phyloP scores from a whole-genome alignment of 1,284 basidiomycete genomes.

The Violaceomyces palustris region DNA sequence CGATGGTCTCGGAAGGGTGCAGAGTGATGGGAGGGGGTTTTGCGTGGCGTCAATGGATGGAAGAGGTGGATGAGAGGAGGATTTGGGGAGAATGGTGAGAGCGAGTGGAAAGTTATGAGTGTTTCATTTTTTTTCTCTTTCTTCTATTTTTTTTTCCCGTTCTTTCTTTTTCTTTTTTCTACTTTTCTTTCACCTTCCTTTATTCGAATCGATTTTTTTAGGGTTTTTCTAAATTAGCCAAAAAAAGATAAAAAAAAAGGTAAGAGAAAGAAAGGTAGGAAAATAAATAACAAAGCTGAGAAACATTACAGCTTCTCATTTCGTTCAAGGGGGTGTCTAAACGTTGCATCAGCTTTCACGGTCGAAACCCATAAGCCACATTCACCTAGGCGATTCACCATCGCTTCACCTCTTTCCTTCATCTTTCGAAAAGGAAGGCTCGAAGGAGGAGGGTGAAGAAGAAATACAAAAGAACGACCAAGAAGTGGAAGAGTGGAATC shows the following conservation, averaged over 20 bases:
- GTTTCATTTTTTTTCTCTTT: not conserved
- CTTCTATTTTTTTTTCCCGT: not conserved
- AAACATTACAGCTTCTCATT: not conserved
- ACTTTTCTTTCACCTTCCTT: conserved; percentile 1
- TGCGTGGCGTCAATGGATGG: not conserved
- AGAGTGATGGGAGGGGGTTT: not conserved
- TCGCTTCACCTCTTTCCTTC: not conserved
- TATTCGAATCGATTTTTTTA: not conserved
- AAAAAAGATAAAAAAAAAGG: not conserved
- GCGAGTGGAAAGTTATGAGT: not conserved
- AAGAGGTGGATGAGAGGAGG: not conserved
- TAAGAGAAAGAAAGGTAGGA: conserved; percentile 1
- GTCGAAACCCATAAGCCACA: not conserved
- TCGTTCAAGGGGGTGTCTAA: not conserved
- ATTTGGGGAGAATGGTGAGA: not conserved
- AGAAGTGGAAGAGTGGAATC: not conserved
- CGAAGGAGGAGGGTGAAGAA: not conserved
- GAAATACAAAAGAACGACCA: not conserved
- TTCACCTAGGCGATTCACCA: not conserved
- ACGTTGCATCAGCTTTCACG: not conserved
- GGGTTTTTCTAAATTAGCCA: conserved; percentile 4
- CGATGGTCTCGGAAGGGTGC: not conserved
- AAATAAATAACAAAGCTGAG: not conserved
- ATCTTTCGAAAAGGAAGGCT: no score
- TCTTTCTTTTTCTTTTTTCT: not conserved